phyloP scores from a whole-genome alignment of 108 stramenopile species.

The Nitzschia inconspicua region DNA sequence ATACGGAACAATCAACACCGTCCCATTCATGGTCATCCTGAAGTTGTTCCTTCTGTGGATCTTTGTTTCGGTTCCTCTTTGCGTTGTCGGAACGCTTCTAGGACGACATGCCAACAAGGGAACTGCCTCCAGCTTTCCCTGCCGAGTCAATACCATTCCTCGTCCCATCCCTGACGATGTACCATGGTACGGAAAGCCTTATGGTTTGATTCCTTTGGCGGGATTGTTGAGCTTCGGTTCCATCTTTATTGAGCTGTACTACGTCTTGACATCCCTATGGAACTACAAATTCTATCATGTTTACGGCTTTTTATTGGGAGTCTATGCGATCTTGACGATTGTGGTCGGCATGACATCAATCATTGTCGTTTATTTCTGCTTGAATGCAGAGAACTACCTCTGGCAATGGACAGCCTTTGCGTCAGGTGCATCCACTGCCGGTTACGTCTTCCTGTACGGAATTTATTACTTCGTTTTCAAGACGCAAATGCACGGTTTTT shows the following conservation, averaged over 20 bases:
- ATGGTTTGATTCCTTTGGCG: slow-evolving; percentile 80
- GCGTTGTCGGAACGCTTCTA: slow-evolving; percentile 88
- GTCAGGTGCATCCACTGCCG: slow-evolving; percentile 86
- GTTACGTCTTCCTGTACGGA: slow-evolving; percentile 96
- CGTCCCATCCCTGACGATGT: slow-evolving; percentile 92
- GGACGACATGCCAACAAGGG: slow-evolving; percentile 85
- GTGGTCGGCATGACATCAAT: slow-evolving; percentile 96
- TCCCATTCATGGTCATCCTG: slow-evolving; percentile 86
- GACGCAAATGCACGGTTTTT: slow-evolving; percentile 94
- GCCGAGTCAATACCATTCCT: slow-evolving; percentile 96
- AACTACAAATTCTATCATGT: slow-evolving; percentile 99
- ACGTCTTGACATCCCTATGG: slow-evolving; percentile 92
- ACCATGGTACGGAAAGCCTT: slow-evolving; percentile 92
- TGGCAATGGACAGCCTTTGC: slow-evolving; percentile 99
- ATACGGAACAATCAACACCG: slow-evolving; percentile 90
- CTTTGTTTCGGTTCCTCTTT: slow-evolving; percentile 92
- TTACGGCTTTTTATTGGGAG: slow-evolving; percentile 96
- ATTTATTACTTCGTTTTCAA: slow-evolving; percentile 97
- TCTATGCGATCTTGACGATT: slow-evolving; percentile 90
- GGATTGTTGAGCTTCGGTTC: slow-evolving; percentile 94
- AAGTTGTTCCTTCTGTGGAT: slow-evolving; percentile 93
- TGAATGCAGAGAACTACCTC: slow-evolving; percentile 96
- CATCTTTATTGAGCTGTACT: slow-evolving; percentile 98
- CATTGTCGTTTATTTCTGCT: slow-evolving; percentile 95
- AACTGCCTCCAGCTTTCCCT: slow-evolving; percentile 72